Evolutionary conservation across 257 asterid genomes (phyloP).

Genomic region (Fraxinus americana): DNA sequence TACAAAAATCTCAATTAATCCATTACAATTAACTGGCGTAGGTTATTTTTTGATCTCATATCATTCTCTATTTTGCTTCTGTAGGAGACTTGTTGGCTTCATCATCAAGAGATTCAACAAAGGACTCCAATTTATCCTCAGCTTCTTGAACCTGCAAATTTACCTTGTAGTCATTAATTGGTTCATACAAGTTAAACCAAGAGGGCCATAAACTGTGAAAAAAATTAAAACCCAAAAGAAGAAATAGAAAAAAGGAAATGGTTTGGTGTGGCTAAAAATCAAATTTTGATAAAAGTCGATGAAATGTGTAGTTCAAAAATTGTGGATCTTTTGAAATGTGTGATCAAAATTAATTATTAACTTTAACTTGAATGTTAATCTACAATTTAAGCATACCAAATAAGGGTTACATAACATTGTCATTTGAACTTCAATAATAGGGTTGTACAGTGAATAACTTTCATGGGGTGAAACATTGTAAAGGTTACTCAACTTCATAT

Average conservation of each 20-base stretch:
- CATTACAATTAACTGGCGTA: neutral
- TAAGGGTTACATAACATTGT: too few relatives aligned
- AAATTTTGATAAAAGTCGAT: too few relatives aligned
- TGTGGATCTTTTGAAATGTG: too few relatives aligned
- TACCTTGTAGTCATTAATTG: neutral
- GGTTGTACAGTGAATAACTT: neutral
- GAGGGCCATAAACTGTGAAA: neutral
- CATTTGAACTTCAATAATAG: neutral
- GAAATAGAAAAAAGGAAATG: neutral
- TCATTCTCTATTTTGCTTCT: neutral
- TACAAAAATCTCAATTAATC: neutral
- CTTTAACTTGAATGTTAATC: too few relatives aligned
- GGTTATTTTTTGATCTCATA: neutral
- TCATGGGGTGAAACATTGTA: too few relatives aligned
- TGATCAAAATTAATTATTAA: too few relatives aligned
- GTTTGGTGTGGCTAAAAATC: too few relatives aligned
- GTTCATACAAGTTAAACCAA: neutral
- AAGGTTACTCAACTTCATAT: too few relatives aligned
- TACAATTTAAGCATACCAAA: too few relatives aligned
- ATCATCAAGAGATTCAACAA: constrained; percentile 30
- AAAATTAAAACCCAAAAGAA: neutral
- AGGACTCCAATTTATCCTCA: constrained; percentile 41
- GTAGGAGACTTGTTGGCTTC: constrained; percentile 19
- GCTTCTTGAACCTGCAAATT: constrained; percentile 55
- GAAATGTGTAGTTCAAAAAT: too few relatives aligned